A percentile compares a stretch with the other conserved stretches of the same genome.
phyloP scores from a whole-genome alignment of 306 rosid species.

The Trifolium subterraneum region DNA sequence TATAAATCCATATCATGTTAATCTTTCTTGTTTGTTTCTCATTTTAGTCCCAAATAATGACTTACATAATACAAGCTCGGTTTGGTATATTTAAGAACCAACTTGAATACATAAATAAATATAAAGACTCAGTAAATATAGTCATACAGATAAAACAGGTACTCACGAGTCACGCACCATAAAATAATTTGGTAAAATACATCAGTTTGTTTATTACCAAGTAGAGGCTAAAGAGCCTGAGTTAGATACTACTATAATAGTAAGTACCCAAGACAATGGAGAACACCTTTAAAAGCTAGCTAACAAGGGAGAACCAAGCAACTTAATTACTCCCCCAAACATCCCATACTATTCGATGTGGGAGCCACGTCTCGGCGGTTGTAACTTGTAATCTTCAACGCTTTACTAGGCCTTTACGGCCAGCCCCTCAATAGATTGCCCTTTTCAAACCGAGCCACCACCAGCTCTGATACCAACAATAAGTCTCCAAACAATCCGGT shows the following conservation, averaged over 20 bases:
- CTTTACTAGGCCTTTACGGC: not conserved
- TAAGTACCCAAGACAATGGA: not conserved
- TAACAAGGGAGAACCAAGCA: not conserved
- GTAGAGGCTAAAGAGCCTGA: not conserved
- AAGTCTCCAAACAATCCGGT: not conserved
- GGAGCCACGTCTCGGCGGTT: not conserved
- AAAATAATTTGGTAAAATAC: not conserved
- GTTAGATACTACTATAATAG: not conserved
- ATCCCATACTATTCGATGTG: not conserved
- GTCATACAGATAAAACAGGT: too few species aligned
- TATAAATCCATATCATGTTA: not conserved
- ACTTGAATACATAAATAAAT: too few species aligned
- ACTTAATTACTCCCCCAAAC: not conserved
- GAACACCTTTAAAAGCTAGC: not conserved
- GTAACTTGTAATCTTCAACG: not conserved
- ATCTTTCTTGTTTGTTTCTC: constrained; percentile 3
- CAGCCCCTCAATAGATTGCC: not conserved
- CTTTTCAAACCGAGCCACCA: not conserved
- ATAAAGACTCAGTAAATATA: too few species aligned
- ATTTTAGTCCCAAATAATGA: not conserved
- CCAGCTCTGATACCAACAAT: not conserved
- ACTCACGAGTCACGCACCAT: too few species aligned
- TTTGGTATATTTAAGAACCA: too few species aligned
- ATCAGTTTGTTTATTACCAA: not conserved
- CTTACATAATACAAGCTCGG: not conserved